A percentile compares a stretch with the other conserved stretches of the same genome.
These are phyloP conservation scores for Sporopachydermia lactativora DNA, from an alignment of 805 yeast genomes.

Conservation along the genomic window DNA sequence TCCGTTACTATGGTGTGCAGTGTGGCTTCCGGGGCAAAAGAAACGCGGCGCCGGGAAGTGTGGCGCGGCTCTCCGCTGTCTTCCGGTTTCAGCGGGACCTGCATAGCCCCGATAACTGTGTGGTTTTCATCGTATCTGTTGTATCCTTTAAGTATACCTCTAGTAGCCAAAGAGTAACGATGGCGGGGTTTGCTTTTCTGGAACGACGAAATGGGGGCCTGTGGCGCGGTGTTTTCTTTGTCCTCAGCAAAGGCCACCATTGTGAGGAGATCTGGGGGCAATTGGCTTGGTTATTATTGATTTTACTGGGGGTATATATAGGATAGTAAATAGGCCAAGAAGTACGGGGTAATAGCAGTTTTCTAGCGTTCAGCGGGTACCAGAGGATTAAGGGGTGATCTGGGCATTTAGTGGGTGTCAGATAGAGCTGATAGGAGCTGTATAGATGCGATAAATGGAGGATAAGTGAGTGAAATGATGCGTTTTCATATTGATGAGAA, in stretches of 20 bases:
- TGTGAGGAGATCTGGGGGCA: too few species aligned
- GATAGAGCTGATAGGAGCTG: too few species aligned
- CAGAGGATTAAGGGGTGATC: too few species aligned
- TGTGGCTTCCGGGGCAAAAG: constrained; percentile 67
- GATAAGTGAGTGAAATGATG: too few species aligned
- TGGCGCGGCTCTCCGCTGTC: constrained; percentile 7
- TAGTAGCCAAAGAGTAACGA: background rate
- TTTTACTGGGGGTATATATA: too few species aligned
- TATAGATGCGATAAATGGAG: too few species aligned
- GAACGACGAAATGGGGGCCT: background rate
- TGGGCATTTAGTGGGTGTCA: too few species aligned
- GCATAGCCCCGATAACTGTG: constrained; percentile 25
- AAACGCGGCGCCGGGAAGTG: constrained; percentile 38
- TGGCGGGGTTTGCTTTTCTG: background rate
- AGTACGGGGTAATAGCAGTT: too few species aligned
- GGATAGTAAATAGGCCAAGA: too few species aligned
- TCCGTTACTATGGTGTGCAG: constrained; percentile 29
- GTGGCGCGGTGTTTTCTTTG: background rate
- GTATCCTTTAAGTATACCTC: background rate
- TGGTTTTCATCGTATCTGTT: constrained; percentile 14
- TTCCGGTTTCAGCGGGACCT: constrained; percentile 9
- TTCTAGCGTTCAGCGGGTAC: too few species aligned
- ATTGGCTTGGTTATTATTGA: too few species aligned
- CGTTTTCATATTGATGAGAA: too few species aligned
- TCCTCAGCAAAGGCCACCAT: background rate